A percentile compares a stretch with the other conserved stretches of the same genome.
phyloP scores from a whole-genome alignment of 2,329 filamentous ascomycete species.

The Colletotrichum sp. region DNA sequence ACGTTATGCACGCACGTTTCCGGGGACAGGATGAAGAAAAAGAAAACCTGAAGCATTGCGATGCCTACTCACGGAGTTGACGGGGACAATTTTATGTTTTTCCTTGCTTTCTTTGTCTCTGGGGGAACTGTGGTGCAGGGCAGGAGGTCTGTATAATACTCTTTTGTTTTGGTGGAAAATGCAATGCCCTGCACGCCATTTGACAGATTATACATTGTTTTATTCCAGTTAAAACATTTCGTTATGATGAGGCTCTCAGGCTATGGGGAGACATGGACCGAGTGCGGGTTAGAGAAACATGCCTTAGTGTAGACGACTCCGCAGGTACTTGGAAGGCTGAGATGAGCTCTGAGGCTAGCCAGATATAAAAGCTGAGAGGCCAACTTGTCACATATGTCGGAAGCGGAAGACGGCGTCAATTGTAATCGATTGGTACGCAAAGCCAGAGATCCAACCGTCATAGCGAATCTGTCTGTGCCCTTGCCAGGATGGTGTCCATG shows the following conservation, averaged over 20 bases:
- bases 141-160: constrained; percentile 20
- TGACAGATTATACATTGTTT: constrained; percentile 16
- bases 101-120: neutral
- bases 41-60: constrained; percentile 12
- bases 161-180: neutral
- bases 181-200: neutral
- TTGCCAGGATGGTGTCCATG: neutral
- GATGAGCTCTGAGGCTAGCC: too few species aligned
- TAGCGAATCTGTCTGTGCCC: neutral
- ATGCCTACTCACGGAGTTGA: constrained; percentile 19
- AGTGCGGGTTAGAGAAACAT: neutral
- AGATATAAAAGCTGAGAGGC: neutral
- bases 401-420: neutral
- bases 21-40: constrained; percentile 1
- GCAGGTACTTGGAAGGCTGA: too few species aligned
- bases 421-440: neutral
- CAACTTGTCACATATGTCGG: neutral
- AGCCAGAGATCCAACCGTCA: neutral
- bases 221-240: neutral
- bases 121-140: neutral
- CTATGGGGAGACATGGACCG: neutral
- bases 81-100: constrained; percentile 11
- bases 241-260: neutral
- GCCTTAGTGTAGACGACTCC: neutral
- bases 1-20: neutral